Evolutionary conservation across 2,329 filamentous ascomycete species (phyloP).

Genomic region (Sarocladium oryzae): DNA sequence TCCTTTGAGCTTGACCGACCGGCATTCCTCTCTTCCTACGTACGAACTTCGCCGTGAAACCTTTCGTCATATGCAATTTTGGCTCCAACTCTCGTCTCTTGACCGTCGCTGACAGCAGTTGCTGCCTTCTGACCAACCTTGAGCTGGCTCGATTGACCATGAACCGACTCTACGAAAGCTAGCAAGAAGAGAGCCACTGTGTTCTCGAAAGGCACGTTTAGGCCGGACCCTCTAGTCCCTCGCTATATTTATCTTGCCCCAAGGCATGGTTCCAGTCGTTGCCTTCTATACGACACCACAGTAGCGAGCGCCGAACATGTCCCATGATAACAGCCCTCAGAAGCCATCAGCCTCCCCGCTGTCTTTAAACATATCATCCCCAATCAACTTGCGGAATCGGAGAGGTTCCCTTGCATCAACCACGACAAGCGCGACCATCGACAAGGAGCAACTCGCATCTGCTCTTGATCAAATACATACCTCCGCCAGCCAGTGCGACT

Average conservation of each 20-base stretch:
- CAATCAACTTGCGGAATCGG: slow-evolving; percentile 25
- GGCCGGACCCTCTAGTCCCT: neutral
- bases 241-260: neutral
- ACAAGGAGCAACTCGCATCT: slow-evolving; percentile 69
- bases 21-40: neutral
- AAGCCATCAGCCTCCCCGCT: slow-evolving; percentile 21
- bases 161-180: neutral
- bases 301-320: slow-evolving; percentile 18
- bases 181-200: neutral
- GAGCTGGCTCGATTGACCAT: slow-evolving; percentile 5
- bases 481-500: slow-evolving; percentile 76
- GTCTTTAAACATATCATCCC: slow-evolving; percentile 20
- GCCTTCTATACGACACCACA: slow-evolving; percentile 11
- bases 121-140: neutral
- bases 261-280: neutral
- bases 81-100: neutral
- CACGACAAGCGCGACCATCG: slow-evolving; percentile 35
- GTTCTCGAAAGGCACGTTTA: neutral
- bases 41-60: neutral
- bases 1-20: neutral
- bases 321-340: slow-evolving; percentile 24
- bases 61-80: neutral
- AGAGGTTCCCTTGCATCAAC: slow-evolving; percentile 35
- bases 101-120: too few relatives aligned
- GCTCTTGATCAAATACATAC: slow-evolving; percentile 83